Evolutionary conservation across 140 eudicot genomes (phyloP).

Genomic region (Oenanthe javanica): DNA sequence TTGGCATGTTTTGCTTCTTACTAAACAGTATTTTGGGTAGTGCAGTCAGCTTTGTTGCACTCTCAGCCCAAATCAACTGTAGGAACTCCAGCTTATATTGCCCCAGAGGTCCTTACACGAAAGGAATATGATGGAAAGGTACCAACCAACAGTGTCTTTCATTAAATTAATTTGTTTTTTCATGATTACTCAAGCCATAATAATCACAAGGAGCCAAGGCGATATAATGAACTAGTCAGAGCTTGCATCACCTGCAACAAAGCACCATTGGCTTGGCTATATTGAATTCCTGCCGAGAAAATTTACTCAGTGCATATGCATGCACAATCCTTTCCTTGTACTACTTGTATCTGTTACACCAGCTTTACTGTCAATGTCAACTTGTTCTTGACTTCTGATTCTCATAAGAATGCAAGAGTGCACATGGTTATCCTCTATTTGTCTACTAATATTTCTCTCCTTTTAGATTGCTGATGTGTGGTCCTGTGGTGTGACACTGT

Average conservation of each 20-base stretch:
- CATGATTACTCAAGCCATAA: no score
- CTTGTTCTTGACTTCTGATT: neutral
- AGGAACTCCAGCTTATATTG: slow-evolving; percentile 95
- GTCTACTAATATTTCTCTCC: neutral
- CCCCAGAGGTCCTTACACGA: slow-evolving; percentile 84
- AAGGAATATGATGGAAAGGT: slow-evolving; percentile 98
- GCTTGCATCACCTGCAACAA: neutral
- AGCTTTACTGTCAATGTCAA: neutral
- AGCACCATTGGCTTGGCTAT: neutral
- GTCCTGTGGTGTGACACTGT: slow-evolving; percentile 70
- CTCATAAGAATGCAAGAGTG: neutral
- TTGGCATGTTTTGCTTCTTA: neutral
- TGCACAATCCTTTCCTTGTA: no score
- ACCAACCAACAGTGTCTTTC: slow-evolving; percentile 7
- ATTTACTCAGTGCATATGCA: no score
- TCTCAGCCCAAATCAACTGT: slow-evolving; percentile 92
- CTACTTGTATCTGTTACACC: neutral
- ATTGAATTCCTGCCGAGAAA: neutral
- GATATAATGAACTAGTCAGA: neutral
- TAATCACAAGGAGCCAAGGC: neutral
- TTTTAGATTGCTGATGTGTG: slow-evolving; percentile 76
- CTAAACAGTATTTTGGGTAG: neutral
- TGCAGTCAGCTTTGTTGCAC: slow-evolving; percentile 76
- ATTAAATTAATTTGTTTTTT: neutral
- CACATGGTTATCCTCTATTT: neutral